Evolutionary conservation across 2,329 filamentous ascomycete genomes (phyloP).

Genomic region (Penicillium hordei): DNA sequence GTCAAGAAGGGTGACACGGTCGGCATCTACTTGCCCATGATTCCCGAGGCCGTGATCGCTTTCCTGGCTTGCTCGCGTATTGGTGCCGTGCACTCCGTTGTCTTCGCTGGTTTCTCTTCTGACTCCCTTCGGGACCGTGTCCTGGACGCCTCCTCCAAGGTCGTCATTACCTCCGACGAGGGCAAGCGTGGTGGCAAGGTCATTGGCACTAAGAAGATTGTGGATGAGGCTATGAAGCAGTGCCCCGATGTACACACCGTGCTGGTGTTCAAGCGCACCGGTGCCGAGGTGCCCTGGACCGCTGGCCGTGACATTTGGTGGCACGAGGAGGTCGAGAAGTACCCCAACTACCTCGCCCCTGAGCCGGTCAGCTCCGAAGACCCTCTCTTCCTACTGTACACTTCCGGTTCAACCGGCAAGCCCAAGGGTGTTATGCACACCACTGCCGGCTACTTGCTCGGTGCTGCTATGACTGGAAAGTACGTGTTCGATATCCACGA

Average conservation of each 20-base stretch:
- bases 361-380: slow-evolving; percentile 91
- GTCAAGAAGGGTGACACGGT: slow-evolving; percentile 97
- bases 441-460: slow-evolving; percentile 90
- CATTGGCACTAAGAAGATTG: slow-evolving; percentile 98
- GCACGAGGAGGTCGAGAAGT: slow-evolving; percentile 98
- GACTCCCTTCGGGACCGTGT: slow-evolving; percentile 96
- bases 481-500: slow-evolving; percentile 99
- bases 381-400: slow-evolving; percentile 95
- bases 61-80: slow-evolving; percentile 90
- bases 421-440: slow-evolving; percentile 99
- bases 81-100: slow-evolving; percentile 92
- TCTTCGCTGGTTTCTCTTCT: slow-evolving; percentile 96
- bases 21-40: slow-evolving; percentile 97
- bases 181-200: slow-evolving; percentile 96
- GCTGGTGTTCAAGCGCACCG: slow-evolving; percentile 93
- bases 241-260: slow-evolving; percentile 84
- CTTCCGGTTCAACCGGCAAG: slow-evolving; percentile 95
- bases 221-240: slow-evolving; percentile 94
- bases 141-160: slow-evolving; percentile 82
- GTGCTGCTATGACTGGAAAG: slow-evolving; percentile 90
- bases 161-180: slow-evolving; percentile 96
- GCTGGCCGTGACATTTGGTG: slow-evolving; percentile 90
- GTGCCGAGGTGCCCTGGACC: slow-evolving; percentile 88
- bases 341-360: slow-evolving; percentile 86
- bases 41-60: slow-evolving; percentile 88